A percentile compares a stretch with the other conserved stretches of the same genome.
phyloP scores from a whole-genome alignment of 2,329 filamentous ascomycete species.

The Trichophyton schoenleinii region DNA sequence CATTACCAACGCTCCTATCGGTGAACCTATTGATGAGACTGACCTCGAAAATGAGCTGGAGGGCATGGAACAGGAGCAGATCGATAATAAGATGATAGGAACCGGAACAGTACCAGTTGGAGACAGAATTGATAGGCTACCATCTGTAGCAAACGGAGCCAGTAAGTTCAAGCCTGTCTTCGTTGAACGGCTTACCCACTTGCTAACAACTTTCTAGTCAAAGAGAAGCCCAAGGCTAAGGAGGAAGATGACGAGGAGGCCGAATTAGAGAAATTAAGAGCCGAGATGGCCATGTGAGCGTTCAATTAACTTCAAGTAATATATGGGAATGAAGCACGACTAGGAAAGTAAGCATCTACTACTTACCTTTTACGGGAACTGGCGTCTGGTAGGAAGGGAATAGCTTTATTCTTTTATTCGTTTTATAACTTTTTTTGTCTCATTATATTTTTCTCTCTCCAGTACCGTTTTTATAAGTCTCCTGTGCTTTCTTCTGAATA shows the following conservation, averaged over 20 bases:
- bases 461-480: background rate
- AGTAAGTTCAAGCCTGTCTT: slow-evolving; percentile 43
- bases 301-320: background rate
- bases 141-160: slow-evolving; percentile 59
- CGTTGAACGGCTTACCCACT: background rate
- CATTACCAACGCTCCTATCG: slow-evolving; percentile 59
- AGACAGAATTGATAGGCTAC: slow-evolving; percentile 61
- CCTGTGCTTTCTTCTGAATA: background rate
- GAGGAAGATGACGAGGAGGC: slow-evolving; percentile 93
- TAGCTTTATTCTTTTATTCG: background rate
- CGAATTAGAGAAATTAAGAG: slow-evolving; percentile 82
- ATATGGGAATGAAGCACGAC: background rate
- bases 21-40: slow-evolving; percentile 64
- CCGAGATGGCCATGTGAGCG: slow-evolving; percentile 85
- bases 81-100: slow-evolving; percentile 88
- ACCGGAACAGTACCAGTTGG: slow-evolving; percentile 73
- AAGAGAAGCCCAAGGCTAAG: slow-evolving; percentile 37
- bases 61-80: slow-evolving; percentile 73
- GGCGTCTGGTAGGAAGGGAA: slow-evolving; percentile 58
- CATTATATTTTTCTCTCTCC: background rate
- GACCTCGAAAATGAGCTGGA: slow-evolving; percentile 81
- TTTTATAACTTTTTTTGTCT: background rate
- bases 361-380: slow-evolving; percentile 81
- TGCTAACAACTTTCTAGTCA: slow-evolving; percentile 22
- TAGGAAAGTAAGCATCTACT: slow-evolving; percentile 37